Evolutionary conservation across 192 early-diverging fungal genomes (phyloP).

Genomic region (Powellomyces hirtus): DNA sequence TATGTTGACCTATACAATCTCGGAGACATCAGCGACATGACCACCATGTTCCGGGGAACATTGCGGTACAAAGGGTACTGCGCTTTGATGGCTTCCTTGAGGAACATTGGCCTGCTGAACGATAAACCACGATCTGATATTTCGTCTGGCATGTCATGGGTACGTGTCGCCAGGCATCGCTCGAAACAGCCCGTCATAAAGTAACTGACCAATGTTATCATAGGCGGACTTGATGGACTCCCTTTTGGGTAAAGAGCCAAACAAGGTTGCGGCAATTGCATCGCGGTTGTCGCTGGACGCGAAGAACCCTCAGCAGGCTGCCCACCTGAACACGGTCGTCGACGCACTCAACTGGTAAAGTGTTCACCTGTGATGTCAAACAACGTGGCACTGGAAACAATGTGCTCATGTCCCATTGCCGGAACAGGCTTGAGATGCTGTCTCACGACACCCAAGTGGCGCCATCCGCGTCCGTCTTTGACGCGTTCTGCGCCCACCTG

Average conservation of each 20-base stretch:
- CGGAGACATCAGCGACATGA: slow-evolving; percentile 62
- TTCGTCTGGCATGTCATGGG: slow-evolving; percentile 28
- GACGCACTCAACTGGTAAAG: slow-evolving; percentile 59
- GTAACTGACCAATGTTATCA: neutral
- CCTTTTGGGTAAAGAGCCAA: slow-evolving; percentile 5
- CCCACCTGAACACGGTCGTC: slow-evolving; percentile 44
- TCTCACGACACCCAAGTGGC: slow-evolving; percentile 19
- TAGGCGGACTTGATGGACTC: slow-evolving; percentile 9
- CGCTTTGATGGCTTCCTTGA: slow-evolving; percentile 78
- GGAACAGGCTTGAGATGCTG: slow-evolving; percentile 28
- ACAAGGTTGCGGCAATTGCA: slow-evolving; percentile 14
- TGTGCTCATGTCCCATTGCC: neutral
- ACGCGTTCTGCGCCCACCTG: slow-evolving; percentile 80
- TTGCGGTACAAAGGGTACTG: slow-evolving; percentile 89
- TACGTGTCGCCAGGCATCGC: no score
- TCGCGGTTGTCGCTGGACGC: neutral
- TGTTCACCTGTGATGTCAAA: neutral
- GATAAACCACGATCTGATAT: slow-evolving; percentile 41
- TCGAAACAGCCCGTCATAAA: neutral
- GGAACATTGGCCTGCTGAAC: slow-evolving; percentile 75
- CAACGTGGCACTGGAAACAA: no score
- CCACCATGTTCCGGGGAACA: slow-evolving; percentile 95
- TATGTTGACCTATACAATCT: slow-evolving; percentile 87
- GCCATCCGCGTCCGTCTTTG: slow-evolving; percentile 59
- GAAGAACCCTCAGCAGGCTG: neutral